Base-by-base conservation (phyloP, 2,329 filamentous ascomycete genomes). In the Pseudopithomyces maydicus region DNA sequence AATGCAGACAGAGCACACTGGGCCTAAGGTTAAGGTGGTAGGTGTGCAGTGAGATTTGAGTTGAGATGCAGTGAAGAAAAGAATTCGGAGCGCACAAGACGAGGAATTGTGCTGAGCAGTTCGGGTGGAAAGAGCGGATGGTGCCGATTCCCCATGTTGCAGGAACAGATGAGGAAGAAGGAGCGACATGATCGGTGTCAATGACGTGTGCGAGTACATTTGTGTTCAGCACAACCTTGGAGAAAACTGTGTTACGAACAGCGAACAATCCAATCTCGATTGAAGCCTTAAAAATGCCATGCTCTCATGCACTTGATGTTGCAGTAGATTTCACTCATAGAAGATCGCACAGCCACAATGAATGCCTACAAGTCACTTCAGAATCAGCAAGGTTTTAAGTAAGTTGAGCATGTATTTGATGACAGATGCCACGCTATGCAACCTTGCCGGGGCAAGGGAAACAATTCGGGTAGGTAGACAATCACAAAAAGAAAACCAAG, bases 371-470 rank as follows among this genome's bases (percentile, higher is more conserved):
- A 39, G 47, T 35, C n/a, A 43, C 3, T 20, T n/a, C 10, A 38
- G n/a, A 6, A 19, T 4, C 33, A 12, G 32, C 11, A 15, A n/a
- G 20, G 15, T 36, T 29, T 60, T 52, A 55, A 38, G 38, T 54
- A 26, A 60, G 41, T 43, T 19, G 7, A 57, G 39, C 48, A 56
- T 62, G 57, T 57, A 63, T 61, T 64, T 32, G 39, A 61, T 55
- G 42, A 61, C 54, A 59, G 49, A 63, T 61, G 50, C 59, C 59
- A 62, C 53, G 55, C 59, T 58, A 62, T 58, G 58, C 46, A 62
- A 55, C 54, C 52, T 62, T 50, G 57, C 54, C 61, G 56, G 53
- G 53, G 51, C 46, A 57, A 55, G 36, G 43, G 63, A 63, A 55
- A 53, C 53, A 42, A 41, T 19, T 52, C 46, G 52, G 23, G 56